Evolutionary conservation across 2,329 filamentous ascomycete genomes (phyloP).

Genomic region (Epichloe gansuensis): DNA sequence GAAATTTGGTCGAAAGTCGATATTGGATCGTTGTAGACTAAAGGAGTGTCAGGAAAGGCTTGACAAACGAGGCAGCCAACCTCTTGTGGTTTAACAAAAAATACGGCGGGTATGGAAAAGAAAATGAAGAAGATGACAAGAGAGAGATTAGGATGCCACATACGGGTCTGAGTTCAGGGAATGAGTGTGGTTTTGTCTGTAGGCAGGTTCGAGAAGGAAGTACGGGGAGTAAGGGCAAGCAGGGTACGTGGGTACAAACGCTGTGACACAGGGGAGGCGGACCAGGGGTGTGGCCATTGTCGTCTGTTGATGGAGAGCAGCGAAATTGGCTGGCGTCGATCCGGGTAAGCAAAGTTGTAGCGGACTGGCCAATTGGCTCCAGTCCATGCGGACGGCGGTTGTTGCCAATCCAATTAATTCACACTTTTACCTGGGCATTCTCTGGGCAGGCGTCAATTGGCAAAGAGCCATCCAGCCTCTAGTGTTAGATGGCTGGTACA

Average conservation of each 20-base stretch:
- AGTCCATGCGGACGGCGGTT: too few species aligned
- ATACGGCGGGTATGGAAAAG: neutral
- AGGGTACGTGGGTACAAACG: neutral
- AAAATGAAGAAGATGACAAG: neutral
- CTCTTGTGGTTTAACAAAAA: neutral
- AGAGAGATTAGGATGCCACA: neutral
- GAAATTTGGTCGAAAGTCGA: conserved; percentile 1
- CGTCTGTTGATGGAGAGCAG: neutral
- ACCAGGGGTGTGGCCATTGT: neutral
- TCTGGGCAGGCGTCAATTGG: neutral
- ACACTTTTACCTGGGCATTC: neutral
- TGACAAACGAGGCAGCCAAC: conserved; percentile 6
- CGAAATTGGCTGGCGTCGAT: conserved; percentile 3
- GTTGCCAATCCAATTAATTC: too few species aligned
- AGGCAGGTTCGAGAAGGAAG: neutral
- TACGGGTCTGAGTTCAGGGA: neutral
- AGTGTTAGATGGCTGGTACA: too few species aligned
- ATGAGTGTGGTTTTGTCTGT: conserved; percentile 4
- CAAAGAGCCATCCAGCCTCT: neutral
- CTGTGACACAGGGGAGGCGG: neutral
- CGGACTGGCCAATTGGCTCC: neutral
- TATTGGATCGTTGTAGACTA: neutral
- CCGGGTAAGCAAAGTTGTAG: neutral
- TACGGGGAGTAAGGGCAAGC: neutral
- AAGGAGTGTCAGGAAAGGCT: conserved; percentile 8